Evolutionary conservation across 176 grass and related monocot genomes (phyloP), one percentile per base, ranked within the genome.

Genomic region (Oryza brachyantha): DNA sequence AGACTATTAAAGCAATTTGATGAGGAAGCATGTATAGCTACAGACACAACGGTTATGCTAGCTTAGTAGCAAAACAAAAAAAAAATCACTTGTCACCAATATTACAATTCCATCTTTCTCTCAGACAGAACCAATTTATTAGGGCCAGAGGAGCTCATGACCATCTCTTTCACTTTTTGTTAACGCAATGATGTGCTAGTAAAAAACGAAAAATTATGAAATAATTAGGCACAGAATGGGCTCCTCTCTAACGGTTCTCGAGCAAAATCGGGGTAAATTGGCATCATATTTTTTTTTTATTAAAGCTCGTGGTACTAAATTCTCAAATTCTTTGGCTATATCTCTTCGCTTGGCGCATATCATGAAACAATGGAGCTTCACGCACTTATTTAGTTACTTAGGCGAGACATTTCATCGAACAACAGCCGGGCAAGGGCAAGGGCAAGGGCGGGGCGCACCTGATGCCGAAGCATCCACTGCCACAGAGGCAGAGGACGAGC

Each of bases 401-500:
- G 71, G 24, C 13, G 64, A 76, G 19, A n/a, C 39, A 77, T 79
- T 90, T 79, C 76, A 25, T 57, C 84, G 68, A 90, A 93, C 43
- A 78, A 7, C 32, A 17, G 5, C 37, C 3, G 26, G 36, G 19
- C 17, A 50, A 39, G 73, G 3, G 57, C 37, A 61, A 84, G 5
- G 34, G 25, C 64, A 38, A 38, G 67, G 3, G 31, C 57, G 8
- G 28, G 59, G 55, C 66, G 32, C 80, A 99, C 96, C 90, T 99
- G 70, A 99, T 94, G 26, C 96, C 86, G 40, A 99, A 91, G 81
- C 96, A 99, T 13, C 91, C 88, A 10, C 70, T 68, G 32, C 94
- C 87, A 79, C 88, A 94, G 83, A 97, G 73, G 77, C 89, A 97
- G 19, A 97, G 89, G 36, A 94, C 81, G 65, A 97, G 81, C 29